phyloP scores from a whole-genome alignment of 805 yeast species.

The Candida tibetensis region DNA sequence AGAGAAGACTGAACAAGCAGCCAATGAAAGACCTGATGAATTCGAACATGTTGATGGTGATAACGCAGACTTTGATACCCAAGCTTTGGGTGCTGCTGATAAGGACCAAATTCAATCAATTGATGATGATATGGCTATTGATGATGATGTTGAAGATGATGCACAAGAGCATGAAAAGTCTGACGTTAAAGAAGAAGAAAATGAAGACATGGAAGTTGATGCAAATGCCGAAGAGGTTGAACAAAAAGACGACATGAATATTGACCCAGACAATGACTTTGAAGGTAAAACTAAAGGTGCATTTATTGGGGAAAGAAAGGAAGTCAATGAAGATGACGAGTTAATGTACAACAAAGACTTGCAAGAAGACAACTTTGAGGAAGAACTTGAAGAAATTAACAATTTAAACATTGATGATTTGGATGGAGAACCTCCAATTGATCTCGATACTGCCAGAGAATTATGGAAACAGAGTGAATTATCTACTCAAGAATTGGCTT shows the following conservation, averaged over 20 bases:
- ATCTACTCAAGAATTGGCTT: slow-evolving; percentile 83
- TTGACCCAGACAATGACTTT: slow-evolving; percentile 42
- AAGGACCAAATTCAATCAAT: slow-evolving; percentile 74
- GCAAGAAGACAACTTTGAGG: slow-evolving; percentile 19
- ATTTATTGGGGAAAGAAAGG: slow-evolving; percentile 46
- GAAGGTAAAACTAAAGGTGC: slow-evolving; percentile 52
- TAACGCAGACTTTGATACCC: slow-evolving; percentile 74
- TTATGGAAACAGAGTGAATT: slow-evolving; percentile 82
- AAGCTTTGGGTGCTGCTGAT: slow-evolving; percentile 88
- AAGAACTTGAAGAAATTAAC: slow-evolving; percentile 9
- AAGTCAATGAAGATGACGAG: slow-evolving; percentile 31
- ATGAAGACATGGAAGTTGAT: slow-evolving; percentile 12
- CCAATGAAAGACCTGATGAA: slow-evolving; percentile 76
- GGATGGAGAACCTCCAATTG: slow-evolving; percentile 43
- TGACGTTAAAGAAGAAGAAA: slow-evolving; percentile 15
- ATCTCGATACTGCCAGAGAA: slow-evolving; percentile 63
- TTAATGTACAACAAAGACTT: slow-evolving; percentile 18
- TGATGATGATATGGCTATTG: slow-evolving; percentile 79
- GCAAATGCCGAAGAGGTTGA: slow-evolving; percentile 30
- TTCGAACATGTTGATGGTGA: slow-evolving; percentile 82
- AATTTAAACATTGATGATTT: slow-evolving; percentile 8
- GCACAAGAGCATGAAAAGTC: slow-evolving; percentile 6
- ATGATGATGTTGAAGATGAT: slow-evolving; percentile 49
- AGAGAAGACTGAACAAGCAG: slow-evolving; percentile 45
- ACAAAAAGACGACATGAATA: slow-evolving; percentile 25